Percentiles rank a stretch among this genome's conserved stretches.
phyloP scores from a whole-genome alignment of 257 asterid genomes.

The Nicotiana benthamiana region DNA sequence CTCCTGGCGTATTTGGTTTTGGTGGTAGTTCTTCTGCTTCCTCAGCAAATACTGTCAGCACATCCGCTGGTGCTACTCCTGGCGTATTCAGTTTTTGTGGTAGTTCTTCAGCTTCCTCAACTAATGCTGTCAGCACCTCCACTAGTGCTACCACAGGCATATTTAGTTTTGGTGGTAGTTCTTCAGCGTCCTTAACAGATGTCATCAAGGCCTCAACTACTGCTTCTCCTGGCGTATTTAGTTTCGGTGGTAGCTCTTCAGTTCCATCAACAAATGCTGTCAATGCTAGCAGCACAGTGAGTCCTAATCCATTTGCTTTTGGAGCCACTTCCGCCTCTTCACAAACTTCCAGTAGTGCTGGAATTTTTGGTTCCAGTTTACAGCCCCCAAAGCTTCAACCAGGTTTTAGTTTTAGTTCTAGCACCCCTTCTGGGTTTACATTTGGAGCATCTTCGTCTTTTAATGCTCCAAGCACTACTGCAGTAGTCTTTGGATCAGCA shows the following conservation, averaged over 20 bases:
- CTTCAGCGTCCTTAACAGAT: conserved; percentile 19
- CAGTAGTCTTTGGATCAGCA: conserved; percentile 29
- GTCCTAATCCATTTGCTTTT: conserved; percentile 22
- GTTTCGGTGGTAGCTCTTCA: conserved; percentile 37
- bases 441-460: conserved; percentile 41
- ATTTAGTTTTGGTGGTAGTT: conserved; percentile 28
- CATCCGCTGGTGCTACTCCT: conserved; percentile 28
- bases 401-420: conserved; percentile 32
- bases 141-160: conserved; percentile 23
- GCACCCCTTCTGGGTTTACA: conserved; percentile 37
- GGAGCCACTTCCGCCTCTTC: background rate
- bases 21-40: conserved; percentile 23
- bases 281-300: conserved; percentile 23
- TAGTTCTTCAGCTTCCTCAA: conserved; percentile 11
- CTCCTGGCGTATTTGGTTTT: conserved; percentile 28
- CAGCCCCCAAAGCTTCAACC: conserved; percentile 25
- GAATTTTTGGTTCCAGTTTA: conserved; percentile 33
- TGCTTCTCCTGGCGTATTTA: conserved; percentile 26
- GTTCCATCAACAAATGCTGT: conserved; percentile 34
- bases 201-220: conserved; percentile 25
- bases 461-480: conserved; percentile 24
- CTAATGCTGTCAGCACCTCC: conserved; percentile 23
- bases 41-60: conserved; percentile 17
- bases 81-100: conserved; percentile 27
- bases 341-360: background rate